Conservation (phyloP, 805 yeast species). For the Ogataea saltuana region DNA sequence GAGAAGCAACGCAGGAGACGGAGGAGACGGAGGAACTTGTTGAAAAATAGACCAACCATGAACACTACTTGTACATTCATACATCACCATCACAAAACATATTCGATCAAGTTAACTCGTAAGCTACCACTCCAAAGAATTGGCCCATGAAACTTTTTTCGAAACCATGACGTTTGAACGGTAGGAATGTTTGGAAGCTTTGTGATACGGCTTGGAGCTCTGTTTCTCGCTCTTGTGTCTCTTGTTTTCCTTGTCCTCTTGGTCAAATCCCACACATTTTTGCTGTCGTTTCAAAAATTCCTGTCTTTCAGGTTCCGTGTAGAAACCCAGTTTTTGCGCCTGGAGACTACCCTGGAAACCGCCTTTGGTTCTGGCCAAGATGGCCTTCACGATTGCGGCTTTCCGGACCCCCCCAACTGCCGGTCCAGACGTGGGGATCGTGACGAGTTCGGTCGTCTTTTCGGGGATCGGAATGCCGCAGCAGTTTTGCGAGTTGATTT, state of each 20-base stretch:
- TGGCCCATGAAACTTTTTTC: slow-evolving; percentile 28
- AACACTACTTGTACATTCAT: too few relatives aligned
- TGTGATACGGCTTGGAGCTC: too few relatives aligned
- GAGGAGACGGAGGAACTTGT: neutral
- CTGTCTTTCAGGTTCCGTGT: slow-evolving; percentile 30
- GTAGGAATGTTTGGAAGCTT: slow-evolving; percentile 3
- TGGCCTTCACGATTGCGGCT: slow-evolving; percentile 39
- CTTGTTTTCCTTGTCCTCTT: slow-evolving; percentile 32
- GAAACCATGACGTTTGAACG: slow-evolving; percentile 2
- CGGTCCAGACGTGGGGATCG: slow-evolving; percentile 50
- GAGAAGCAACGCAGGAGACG: slow-evolving; percentile 1
- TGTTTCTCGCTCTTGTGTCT: slow-evolving; percentile 12
- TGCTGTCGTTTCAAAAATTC: slow-evolving; percentile 23
- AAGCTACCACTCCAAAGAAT: slow-evolving; percentile 35
- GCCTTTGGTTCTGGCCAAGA: slow-evolving; percentile 26
- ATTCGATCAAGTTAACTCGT: too few relatives aligned
- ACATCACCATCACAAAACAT: too few relatives aligned
- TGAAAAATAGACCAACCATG: too few relatives aligned
- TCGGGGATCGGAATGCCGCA: slow-evolving; percentile 65
- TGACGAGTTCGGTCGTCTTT: slow-evolving; percentile 55
- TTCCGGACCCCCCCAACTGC: slow-evolving; percentile 33
- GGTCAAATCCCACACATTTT: slow-evolving; percentile 12
- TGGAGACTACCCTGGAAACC: too few relatives aligned
- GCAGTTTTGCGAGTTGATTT: slow-evolving; percentile 60
- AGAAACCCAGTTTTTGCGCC: slow-evolving; percentile 33